Evolutionary conservation across 1,284 basidiomycete species (phyloP), one percentile per base, ranked within the genome.

Genomic region (Pseudozyma pruni): DNA sequence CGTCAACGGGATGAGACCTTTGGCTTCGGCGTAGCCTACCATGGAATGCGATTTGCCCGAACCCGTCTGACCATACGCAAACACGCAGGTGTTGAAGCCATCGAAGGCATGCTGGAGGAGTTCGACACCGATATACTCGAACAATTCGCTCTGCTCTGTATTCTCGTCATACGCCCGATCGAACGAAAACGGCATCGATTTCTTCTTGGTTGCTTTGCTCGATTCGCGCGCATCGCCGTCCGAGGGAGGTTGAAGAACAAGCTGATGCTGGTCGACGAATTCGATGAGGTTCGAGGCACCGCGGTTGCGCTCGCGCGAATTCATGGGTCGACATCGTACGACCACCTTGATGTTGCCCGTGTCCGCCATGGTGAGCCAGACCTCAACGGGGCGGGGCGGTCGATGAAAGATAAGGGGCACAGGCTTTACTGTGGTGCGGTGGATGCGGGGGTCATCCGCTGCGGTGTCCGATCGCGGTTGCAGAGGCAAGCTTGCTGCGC

Each of bases 1-100:
- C 33, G 94, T 97, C 45, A 97, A 88, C 17, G 95, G 95, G 66
- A 97, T 98, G 80, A 98, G 94, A 54, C 95, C 95, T 84, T 96
- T 96, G 86, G 97, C 96, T 48, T 89, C 86, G 19, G 95, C 95
- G 82, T 98, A 43, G 33, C 62, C 60, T 55, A 72, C 52, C 63
- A 74, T 54, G 39, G 53, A 61, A 48, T 76, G 45, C 32, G 63
- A 75, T 45, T 68, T 72, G 37, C 78, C 78, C 2, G 78, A 80
- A 9, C 78, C 78, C 3, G 78, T 80, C 49, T 80, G 78, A 17
- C 78, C 78, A 31, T 79, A 79, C 25, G 78, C 78, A 56, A 79
- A 79, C 53, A 79, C 78, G 44, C 78, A 79, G 43, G 94, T 93
- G 86, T 98, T 98, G 85, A 97, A 98, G 22, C 95, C 96, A 44